These are phyloP conservation scores for Drechslerella dactyloides DNA, from an alignment of 2,329 filamentous ascomycete genomes.

Conservation along the genomic window DNA sequence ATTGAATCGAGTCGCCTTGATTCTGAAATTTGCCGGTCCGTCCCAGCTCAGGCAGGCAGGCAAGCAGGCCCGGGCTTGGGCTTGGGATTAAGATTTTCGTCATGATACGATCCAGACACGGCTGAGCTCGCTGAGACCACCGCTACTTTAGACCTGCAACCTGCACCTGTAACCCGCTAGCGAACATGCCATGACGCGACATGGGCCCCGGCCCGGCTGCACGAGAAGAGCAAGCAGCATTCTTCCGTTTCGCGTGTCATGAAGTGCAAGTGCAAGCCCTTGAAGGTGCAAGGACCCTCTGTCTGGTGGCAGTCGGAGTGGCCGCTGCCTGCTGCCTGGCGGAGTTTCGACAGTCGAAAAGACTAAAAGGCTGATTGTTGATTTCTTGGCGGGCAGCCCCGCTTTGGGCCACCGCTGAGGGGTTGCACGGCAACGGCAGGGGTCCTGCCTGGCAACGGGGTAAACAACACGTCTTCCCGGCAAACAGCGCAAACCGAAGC, in stretches of 20 bases:
- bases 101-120: conserved; percentile 25
- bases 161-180: too few relatives aligned
- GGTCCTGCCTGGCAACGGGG: conserved; percentile 26
- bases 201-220: not conserved
- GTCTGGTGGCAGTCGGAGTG: not conserved
- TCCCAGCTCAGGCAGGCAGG: too few relatives aligned
- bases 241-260: not conserved
- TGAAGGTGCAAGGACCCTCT: too few relatives aligned
- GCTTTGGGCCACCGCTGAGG: conserved; percentile 34
- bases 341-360: too few relatives aligned
- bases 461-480: conserved; percentile 50
- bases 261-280: too few relatives aligned
- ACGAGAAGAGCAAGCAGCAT: not conserved
- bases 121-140: not conserved
- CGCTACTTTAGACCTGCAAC: too few relatives aligned
- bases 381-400: conserved; percentile 32
- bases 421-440: conserved; percentile 20
- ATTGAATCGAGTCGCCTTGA: conserved; percentile 19
- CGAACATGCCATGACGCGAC: not conserved
- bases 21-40: not conserved
- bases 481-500: conserved; percentile 8
- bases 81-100: conserved; percentile 24
- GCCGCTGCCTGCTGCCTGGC: conserved; percentile 24
- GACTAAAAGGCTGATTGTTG: conserved; percentile 28
- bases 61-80: too few relatives aligned